phyloP scores from a whole-genome alignment of 257 asterid species.

The Fraxinus quadrangulata region DNA sequence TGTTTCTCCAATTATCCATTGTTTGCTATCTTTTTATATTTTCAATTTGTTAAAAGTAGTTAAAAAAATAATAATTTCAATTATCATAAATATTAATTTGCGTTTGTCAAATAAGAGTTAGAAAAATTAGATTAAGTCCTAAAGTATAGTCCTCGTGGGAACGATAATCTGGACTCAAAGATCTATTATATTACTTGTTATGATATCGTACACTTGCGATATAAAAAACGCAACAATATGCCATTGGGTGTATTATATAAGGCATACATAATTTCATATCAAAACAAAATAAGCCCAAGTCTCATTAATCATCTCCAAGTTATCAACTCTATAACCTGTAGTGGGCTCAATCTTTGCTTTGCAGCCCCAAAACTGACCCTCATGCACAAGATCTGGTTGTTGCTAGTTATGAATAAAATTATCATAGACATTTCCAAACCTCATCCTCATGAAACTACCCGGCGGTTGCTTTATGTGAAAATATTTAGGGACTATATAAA shows the following conservation, averaged over 20 bases:
- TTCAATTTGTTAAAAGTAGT: no score
- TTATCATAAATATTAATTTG: no score
- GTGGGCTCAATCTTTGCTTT: neutral
- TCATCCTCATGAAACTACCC: neutral
- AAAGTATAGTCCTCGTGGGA: no score
- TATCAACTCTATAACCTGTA: neutral
- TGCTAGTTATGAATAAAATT: neutral
- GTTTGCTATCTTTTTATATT: no score
- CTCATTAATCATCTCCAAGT: neutral
- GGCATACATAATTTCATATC: neutral
- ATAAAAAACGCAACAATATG: neutral
- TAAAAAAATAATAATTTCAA: no score
- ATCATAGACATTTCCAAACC: neutral
- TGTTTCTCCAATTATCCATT: no score
- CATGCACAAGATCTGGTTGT: neutral
- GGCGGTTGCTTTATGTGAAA: neutral
- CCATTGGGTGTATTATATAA: constrained; percentile 6
- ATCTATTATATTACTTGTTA: no score
- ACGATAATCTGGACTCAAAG: no score
- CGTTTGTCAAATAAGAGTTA: no score
- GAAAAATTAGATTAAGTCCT: no score
- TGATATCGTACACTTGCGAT: no score
- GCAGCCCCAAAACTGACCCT: constrained; percentile 2
- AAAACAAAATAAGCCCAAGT: neutral
- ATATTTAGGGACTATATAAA: neutral